A percentile compares a stretch with the other conserved stretches of the same genome.
Conservation (phyloP, 169 alveolate species). For the Plasmodium inui region DNA sequence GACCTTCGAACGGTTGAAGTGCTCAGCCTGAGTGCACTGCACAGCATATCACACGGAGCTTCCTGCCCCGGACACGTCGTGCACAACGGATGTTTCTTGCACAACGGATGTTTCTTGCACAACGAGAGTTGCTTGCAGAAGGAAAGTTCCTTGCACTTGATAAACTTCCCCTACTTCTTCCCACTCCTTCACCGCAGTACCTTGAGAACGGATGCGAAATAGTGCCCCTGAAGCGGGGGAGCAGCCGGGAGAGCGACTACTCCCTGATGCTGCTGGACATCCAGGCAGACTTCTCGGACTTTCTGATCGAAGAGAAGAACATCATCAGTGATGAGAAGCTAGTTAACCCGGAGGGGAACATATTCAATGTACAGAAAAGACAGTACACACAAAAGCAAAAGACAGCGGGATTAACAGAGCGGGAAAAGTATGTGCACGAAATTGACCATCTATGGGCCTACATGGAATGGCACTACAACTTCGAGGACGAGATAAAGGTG, state of each 20-base stretch:
- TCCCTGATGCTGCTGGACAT: slow-evolving; percentile 57
- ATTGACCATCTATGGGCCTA: slow-evolving; percentile 75
- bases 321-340: slow-evolving; percentile 42
- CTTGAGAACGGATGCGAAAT: slow-evolving; percentile 71
- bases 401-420: not conserved
- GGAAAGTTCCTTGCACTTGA: not conserved
- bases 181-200: not conserved
- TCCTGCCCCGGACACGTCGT: not conserved
- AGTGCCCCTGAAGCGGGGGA: slow-evolving; percentile 44
- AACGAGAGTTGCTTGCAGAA: not conserved
- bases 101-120: not conserved
- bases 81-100: not conserved
- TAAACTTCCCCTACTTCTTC: not conserved
- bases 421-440: slow-evolving; percentile 66
- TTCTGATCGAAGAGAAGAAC: slow-evolving; percentile 66
- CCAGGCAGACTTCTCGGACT: slow-evolving; percentile 73
- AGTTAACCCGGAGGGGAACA: slow-evolving; percentile 13
- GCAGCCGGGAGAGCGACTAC: slow-evolving; percentile 7
- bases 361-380: slow-evolving; percentile 44
- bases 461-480: slow-evolving; percentile 72
- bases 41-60: not conserved
- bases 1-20: not conserved
- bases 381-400: slow-evolving; percentile 33
- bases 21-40: not conserved
- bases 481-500: slow-evolving; percentile 68